Conservation (phyloP, 345 rosid species). For the Syzygium jambos region DNA sequence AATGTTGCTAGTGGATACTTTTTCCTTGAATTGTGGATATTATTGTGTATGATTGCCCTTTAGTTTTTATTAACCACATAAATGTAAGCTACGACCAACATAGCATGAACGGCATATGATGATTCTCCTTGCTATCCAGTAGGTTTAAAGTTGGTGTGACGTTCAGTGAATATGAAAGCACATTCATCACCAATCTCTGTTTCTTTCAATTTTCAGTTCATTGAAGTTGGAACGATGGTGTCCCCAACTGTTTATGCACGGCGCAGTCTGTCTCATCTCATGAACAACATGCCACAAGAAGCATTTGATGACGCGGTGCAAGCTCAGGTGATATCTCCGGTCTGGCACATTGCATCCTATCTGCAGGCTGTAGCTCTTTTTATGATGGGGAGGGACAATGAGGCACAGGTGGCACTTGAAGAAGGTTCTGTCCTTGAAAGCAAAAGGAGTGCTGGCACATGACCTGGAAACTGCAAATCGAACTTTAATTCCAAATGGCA, state of each 20-base stretch:
- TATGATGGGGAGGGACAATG: conserved; percentile 59
- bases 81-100: not conserved
- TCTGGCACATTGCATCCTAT: conserved; percentile 86
- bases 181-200: not conserved
- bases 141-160: not conserved
- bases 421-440: conserved; percentile 70
- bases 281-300: conserved; percentile 72
- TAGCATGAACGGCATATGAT: not conserved
- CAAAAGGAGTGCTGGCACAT: conserved; percentile 22
- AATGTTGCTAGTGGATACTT: not conserved
- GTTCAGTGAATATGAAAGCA: not conserved
- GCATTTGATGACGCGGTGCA: conserved; percentile 77
- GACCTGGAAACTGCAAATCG: conserved; percentile 1
- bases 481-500: not conserved
- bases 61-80: not conserved
- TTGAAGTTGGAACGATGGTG: conserved; percentile 75
- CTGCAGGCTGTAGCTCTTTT: conserved; percentile 69
- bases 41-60: not conserved
- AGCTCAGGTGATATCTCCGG: conserved; percentile 77
- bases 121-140: not conserved
- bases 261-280: conserved; percentile 70
- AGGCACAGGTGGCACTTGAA: conserved; percentile 64
- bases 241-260: conserved; percentile 85
- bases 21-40: not conserved
- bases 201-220: conserved; percentile 42